Conservation (phyloP, 129 eudicot genomes). For the Ambrosia artemisiifolia region DNA sequence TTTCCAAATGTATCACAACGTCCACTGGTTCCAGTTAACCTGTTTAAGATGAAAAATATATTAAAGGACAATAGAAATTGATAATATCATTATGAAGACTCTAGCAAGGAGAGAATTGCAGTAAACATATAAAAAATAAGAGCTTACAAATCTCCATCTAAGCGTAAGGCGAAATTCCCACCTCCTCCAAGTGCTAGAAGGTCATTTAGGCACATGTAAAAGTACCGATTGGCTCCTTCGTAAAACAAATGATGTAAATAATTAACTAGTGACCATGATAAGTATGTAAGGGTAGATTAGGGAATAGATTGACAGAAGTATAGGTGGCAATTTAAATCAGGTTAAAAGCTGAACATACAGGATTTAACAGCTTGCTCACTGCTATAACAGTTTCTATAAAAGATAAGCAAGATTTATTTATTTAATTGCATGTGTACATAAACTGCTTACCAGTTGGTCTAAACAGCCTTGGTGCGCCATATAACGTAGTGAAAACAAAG, state of each 20-base stretch:
- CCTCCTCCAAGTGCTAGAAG: slow-evolving; percentile 94
- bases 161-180: slow-evolving; percentile 74
- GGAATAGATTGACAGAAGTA: no score
- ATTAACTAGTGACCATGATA: slow-evolving; percentile 16
- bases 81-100: neutral
- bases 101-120: neutral
- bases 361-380: neutral
- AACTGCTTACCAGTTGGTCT: slow-evolving; percentile 78
- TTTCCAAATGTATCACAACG: slow-evolving; percentile 90
- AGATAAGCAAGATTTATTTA: neutral
- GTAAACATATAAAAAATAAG: slow-evolving; percentile 2
- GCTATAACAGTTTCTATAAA: neutral
- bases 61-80: neutral
- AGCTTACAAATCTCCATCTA: slow-evolving; percentile 88
- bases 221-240: slow-evolving; percentile 87
- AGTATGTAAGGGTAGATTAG: no score
- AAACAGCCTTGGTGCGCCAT: slow-evolving; percentile 92
- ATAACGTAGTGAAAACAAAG: slow-evolving; percentile 82
- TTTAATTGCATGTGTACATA: neutral
- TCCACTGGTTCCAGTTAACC: slow-evolving; percentile 88
- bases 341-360: neutral
- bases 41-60: slow-evolving; percentile 24
- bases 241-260: slow-evolving; percentile 12
- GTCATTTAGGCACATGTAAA: slow-evolving; percentile 77
- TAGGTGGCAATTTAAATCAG: no score